Evolutionary conservation across 345 rosid species (phyloP), one percentile per base, ranked within the genome.

Genomic region (Geranium rotundifolium): DNA sequence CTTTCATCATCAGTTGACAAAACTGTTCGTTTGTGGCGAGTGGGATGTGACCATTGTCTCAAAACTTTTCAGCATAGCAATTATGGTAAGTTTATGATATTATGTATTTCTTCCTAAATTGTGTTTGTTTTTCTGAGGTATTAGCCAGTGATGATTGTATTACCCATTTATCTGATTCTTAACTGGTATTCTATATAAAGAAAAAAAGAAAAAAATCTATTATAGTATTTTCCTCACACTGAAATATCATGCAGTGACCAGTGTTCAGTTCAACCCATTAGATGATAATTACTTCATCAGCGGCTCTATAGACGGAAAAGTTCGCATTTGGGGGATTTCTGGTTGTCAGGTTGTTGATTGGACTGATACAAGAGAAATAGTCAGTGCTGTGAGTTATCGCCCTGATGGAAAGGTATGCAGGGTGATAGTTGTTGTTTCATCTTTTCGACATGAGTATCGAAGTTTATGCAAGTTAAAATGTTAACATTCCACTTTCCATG

Each of bases 281-380:
- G 82, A 90, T 72, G 84, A 84, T 65, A 76, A 80, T 65, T 71
- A 75, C 79, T 90, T 90, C 82, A 78, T 87, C 69, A 90, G 84
- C 31, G 95, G 97, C 57, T 90, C 97, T 8, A 82, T 90, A 68
- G 97, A 90, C 59, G 95, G 95, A 54, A 90, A 85, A 81, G 79
- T 90, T 63, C 89, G 97, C 41, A 85, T 87, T 31, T 90, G 97
- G 97, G 81, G 80, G 54, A 64, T 77, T 71, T 69, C 80, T 68
- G 67, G 72, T 23, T 76, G 83, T 77, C 85, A 83, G 59, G 97
- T 90, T 66, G 82, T 84, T 63, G 97, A 90, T 56, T 90, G 97
- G 97, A 82, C 80, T 1, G 91, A 87, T 60, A 65, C 71, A 56
- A 76, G 85, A 72, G 90, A 81, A 59, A 79, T 90, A 30, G 88